Evolutionary conservation across 176 grass and related monocot genomes (phyloP).

Genomic region (Oryza meyeriana): DNA sequence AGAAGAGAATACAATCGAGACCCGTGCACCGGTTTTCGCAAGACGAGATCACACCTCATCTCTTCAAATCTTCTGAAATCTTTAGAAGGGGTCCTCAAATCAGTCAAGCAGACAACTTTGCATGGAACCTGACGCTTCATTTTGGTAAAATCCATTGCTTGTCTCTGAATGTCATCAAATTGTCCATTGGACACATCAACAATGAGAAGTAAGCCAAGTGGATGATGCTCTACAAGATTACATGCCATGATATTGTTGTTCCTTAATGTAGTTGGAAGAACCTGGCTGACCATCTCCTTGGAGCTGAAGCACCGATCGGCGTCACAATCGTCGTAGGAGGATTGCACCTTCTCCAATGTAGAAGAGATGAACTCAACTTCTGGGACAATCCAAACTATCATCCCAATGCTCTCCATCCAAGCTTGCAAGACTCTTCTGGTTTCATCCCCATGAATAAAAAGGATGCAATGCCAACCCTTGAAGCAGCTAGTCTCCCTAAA

Average conservation of each 20-base stretch:
- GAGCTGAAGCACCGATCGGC: constrained; percentile 38
- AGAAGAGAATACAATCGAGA: constrained; percentile 47
- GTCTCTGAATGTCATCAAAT: background rate
- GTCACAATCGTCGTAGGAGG: background rate
- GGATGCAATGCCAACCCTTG: constrained; percentile 53
- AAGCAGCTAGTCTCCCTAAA: constrained; percentile 41
- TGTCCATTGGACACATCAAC: constrained; percentile 42
- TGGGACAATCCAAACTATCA: constrained; percentile 53
- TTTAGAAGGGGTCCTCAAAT: constrained; percentile 33
- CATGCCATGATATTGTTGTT: background rate
- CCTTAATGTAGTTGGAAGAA: constrained; percentile 28
- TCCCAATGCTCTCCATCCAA: constrained; percentile 68
- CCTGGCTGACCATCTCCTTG: constrained; percentile 43
- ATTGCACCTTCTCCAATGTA: constrained; percentile 41
- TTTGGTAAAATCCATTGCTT: constrained; percentile 12
- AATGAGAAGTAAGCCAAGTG: constrained; percentile 39
- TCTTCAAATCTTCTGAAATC: constrained; percentile 36
- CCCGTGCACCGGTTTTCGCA: constrained; percentile 72
- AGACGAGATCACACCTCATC: constrained; percentile 34
- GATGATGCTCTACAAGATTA: constrained; percentile 7
- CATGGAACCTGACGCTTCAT: constrained; percentile 35
- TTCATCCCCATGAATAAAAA: constrained; percentile 58
- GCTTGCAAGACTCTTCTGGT: constrained; percentile 58
- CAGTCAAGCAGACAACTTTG: constrained; percentile 48
- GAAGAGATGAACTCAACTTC: constrained; percentile 31